These are phyloP conservation scores for Microbotryum scabiosae DNA, from an alignment of 1,284 basidiomycete species.

Conservation along the genomic window DNA sequence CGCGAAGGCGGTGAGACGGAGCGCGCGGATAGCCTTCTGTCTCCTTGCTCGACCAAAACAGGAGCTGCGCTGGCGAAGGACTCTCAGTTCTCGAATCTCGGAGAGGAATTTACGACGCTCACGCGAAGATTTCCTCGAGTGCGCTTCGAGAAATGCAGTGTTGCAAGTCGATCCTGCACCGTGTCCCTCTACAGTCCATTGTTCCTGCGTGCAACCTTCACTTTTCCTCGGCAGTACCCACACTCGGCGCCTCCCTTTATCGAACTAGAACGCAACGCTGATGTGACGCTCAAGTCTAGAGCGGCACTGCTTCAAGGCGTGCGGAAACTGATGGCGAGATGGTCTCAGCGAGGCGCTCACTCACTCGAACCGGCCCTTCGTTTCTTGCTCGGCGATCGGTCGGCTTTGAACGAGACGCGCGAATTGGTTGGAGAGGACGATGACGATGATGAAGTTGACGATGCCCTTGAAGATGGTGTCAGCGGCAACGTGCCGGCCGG, in stretches of 20 bases:
- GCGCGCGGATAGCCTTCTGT: constrained; percentile 20
- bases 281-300: constrained; percentile 65
- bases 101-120: constrained; percentile 56
- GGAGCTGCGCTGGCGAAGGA: constrained; percentile 23
- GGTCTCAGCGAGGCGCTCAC: constrained; percentile 52
- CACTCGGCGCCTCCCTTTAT: constrained; percentile 56
- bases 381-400: constrained; percentile 58
- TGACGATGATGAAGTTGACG: constrained; percentile 34
- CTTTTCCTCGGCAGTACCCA: constrained; percentile 78
- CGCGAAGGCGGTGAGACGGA: constrained; percentile 28
- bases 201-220: constrained; percentile 82
- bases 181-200: constrained; percentile 76
- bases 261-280: constrained; percentile 71
- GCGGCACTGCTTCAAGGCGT: constrained; percentile 67
- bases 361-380: constrained; percentile 72
- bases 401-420: constrained; percentile 35
- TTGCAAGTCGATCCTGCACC: constrained; percentile 66
- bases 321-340: constrained; percentile 52
- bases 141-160: constrained; percentile 69
- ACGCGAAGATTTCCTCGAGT: constrained; percentile 63
- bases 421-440: constrained; percentile 39
- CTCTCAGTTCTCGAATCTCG: constrained; percentile 17
- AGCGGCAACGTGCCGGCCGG: constrained; percentile 45
- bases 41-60: constrained; percentile 14
- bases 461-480: constrained; percentile 14